phyloP scores from a whole-genome alignment of 768 basidiomycete genomes.

The Thelephora ganbajun region DNA sequence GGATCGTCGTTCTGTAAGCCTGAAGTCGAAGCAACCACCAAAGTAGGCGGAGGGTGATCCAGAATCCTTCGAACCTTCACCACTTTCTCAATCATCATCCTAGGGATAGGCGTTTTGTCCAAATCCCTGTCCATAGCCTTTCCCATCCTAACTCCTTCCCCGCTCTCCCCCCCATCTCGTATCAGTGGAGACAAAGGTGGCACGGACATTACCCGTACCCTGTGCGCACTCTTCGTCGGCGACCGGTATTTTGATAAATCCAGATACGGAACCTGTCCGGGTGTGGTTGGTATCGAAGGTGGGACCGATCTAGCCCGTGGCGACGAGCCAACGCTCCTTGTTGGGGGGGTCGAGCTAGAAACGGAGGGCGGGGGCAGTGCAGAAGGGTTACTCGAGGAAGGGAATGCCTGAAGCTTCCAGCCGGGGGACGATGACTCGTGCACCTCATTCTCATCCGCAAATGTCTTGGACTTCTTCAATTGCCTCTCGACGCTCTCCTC shows the following conservation, averaged over 20 bases:
- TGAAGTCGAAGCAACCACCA: not conserved
- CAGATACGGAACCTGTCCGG: not conserved
- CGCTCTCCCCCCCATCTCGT: not conserved
- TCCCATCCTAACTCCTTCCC: not conserved
- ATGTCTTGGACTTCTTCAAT: not conserved
- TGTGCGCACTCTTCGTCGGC: not conserved
- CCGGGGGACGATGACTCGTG: not conserved
- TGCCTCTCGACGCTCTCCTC: not conserved
- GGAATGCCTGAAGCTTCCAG: not conserved
- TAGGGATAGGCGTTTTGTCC: not conserved
- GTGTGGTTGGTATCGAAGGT: not conserved
- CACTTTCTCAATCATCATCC: not conserved
- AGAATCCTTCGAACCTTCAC: no score
- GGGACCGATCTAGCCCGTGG: conserved; percentile 3
- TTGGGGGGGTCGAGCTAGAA: not conserved
- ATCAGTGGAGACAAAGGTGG: not conserved
- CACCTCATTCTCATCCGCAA: not conserved
- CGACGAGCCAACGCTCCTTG: not conserved
- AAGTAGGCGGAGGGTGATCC: not conserved
- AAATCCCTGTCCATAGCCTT: not conserved
- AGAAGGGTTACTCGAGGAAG: not conserved
- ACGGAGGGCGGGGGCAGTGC: not conserved
- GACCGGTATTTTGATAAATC: not conserved
- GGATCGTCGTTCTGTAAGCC: not conserved
- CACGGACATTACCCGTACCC: conserved; percentile 1